phyloP scores from a whole-genome alignment of 2,329 filamentous ascomycete genomes.

The Diaporthe eres region DNA sequence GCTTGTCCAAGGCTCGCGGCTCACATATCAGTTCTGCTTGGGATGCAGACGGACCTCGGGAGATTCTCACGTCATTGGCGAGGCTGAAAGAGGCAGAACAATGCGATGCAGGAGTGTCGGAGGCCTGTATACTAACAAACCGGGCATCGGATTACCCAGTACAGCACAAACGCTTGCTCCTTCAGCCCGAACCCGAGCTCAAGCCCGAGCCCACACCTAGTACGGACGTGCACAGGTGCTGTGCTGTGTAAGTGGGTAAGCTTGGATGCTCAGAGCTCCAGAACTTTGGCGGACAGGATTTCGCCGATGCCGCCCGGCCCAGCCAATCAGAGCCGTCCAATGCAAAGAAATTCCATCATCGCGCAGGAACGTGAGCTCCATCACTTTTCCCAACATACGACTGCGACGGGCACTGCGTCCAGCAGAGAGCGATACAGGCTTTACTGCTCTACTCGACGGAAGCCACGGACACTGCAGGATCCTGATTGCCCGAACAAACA shows the following conservation, averaged over 20 bases:
- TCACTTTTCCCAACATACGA: slow-evolving; percentile 15
- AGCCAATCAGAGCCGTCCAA: slow-evolving; percentile 16
- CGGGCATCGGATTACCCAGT: not conserved
- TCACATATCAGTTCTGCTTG: not conserved
- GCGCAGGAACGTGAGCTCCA: slow-evolving; percentile 16
- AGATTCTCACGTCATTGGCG: not conserved
- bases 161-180: too few species aligned
- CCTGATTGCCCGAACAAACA: too few species aligned
- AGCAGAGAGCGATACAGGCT: not conserved
- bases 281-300: slow-evolving; percentile 1
- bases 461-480: not conserved
- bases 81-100: not conserved
- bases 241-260: not conserved
- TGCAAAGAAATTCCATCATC: slow-evolving; percentile 33
- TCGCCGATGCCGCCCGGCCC: slow-evolving; percentile 16
- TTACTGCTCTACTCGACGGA: not conserved
- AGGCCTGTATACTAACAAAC: not conserved
- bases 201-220: not conserved
- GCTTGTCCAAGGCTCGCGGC: not conserved
- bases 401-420: not conserved
- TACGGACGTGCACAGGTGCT: not conserved
- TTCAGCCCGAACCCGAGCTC: not conserved
- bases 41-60: not conserved
- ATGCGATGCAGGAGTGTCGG: not conserved
- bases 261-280: not conserved